These are phyloP conservation scores for Hanseniaspora occidentalis DNA, from an alignment of 805 yeast species.

Conservation along the genomic window DNA sequence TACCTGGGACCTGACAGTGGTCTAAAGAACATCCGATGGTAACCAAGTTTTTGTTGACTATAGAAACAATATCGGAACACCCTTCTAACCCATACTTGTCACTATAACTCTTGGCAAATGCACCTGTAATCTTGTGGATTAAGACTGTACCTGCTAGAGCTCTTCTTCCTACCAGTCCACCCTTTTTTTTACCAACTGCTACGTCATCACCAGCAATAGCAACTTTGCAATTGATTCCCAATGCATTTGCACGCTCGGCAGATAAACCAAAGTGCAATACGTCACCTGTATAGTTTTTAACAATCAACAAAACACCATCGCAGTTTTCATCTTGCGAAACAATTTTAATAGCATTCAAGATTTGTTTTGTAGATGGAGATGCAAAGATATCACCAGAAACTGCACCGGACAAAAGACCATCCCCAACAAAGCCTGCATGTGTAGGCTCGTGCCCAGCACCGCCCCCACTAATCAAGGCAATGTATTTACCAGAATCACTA, in stretches of 20 bases:
- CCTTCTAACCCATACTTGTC: slow-evolving; percentile 35
- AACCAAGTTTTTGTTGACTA: slow-evolving; percentile 53
- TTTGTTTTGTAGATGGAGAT: slow-evolving; percentile 88
- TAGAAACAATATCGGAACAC: slow-evolving; percentile 45
- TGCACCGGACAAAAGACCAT: slow-evolving; percentile 72
- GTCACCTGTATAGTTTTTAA: slow-evolving; percentile 92
- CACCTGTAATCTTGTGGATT: slow-evolving; percentile 79
- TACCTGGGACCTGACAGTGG: slow-evolving; percentile 83
- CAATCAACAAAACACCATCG: slow-evolving; percentile 61
- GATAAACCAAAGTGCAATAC: slow-evolving; percentile 86
- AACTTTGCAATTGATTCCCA: slow-evolving; percentile 60
- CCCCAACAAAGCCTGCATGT: slow-evolving; percentile 85
- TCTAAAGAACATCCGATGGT: slow-evolving; percentile 86
- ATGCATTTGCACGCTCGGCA: slow-evolving; percentile 73
- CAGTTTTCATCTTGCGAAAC: slow-evolving; percentile 18
- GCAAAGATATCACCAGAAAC: slow-evolving; percentile 90
- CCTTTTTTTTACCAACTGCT: slow-evolving; percentile 82
- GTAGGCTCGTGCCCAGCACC: slow-evolving; percentile 95
- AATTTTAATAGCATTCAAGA: slow-evolving; percentile 46
- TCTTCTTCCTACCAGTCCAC: slow-evolving; percentile 87
- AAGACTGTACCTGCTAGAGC: slow-evolving; percentile 87
- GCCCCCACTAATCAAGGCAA: slow-evolving; percentile 77
- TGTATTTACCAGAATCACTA: slow-evolving; percentile 31
- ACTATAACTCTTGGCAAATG: slow-evolving; percentile 37
- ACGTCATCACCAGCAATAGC: slow-evolving; percentile 85